Evolutionary conservation across 2,329 filamentous ascomycete genomes (phyloP), one percentile per base, ranked within the genome.

Genomic region (Ciborinia camelliae): DNA sequence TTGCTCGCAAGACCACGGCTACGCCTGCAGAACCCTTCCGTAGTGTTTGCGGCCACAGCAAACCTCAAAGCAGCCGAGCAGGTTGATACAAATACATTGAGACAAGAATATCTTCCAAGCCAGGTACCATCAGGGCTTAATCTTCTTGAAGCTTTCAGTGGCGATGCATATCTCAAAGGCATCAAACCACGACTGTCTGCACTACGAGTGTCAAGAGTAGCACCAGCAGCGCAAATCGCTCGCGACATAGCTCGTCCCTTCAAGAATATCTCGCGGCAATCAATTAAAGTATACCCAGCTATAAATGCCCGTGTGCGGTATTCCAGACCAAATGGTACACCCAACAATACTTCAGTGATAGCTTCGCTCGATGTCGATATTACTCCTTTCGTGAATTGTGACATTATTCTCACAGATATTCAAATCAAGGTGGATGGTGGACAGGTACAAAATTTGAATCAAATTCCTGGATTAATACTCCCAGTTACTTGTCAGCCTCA

Each of bases 351-450:
- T 3, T 82, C 86, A 23, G 79, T 91, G 15, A 83, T 92, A 66
- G 88, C 89, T 10, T 84, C 90, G 60, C 79, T 93, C 5, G 90
- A 92, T 72, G 76, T 92, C 47, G 90, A 92, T 76, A 87, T 91
- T 67, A 90, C 89, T 0, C 82, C 87, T 8, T 86, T 88, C 73
- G 85, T 89, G 65, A 84, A 87, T 57, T 90, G 86, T 74, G 83
- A 86, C 71, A 81, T 90, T n/a, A 77, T 79, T 15, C 81, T 93
- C 28, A 80, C 86, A 62, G 79, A 81, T 26, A 84, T 91, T 64
- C 71, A 80, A 1, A 77, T 92, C 35, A 76, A 79, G 1, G 79
- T 91, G 18, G 77, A 79, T 39, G 84, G 86, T 30, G 87, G 86
- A 54, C 77, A 76, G 18, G 82, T 90, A 23, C 82, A 87, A 63